phyloP scores from a whole-genome alignment of 73 alveolate species.

The Tetrahymena elliotti region DNA sequence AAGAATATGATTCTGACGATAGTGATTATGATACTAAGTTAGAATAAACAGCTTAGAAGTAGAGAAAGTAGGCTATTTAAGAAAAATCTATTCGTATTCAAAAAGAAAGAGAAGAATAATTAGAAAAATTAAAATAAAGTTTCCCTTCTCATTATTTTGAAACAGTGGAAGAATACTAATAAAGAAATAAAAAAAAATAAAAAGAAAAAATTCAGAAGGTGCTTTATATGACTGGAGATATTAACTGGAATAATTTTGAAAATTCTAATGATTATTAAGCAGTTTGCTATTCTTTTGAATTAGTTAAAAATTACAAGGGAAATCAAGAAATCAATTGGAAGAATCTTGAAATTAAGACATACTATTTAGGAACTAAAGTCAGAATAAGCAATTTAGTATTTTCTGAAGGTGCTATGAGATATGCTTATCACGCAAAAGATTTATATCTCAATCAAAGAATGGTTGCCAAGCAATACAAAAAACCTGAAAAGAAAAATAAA shows the following conservation, averaged over 20 bases:
- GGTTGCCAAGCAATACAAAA: slow-evolving; percentile 39
- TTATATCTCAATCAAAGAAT: slow-evolving; percentile 15
- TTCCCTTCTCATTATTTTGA: not conserved
- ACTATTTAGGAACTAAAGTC: not conserved
- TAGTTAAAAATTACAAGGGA: not conserved
- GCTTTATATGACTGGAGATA: not conserved
- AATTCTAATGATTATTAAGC: not conserved
- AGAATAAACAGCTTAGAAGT: not conserved
- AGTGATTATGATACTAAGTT: not conserved
- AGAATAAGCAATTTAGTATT: slow-evolving; percentile 35
- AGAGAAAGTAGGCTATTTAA: not conserved
- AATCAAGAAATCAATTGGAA: slow-evolving; percentile 7
- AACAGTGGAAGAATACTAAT: not conserved
- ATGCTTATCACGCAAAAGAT: slow-evolving; percentile 45
- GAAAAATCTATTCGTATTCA: not conserved
- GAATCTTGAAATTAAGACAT: not conserved
- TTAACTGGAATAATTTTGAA: not conserved
- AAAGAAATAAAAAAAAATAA: not conserved
- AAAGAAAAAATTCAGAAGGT: not conserved
- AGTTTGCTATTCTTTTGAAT: not conserved
- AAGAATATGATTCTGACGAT: not conserved
- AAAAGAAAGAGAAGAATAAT: not conserved
- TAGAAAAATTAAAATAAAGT: not conserved
- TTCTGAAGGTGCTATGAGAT: slow-evolving; percentile 52
- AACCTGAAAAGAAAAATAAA: not conserved